phyloP scores from a whole-genome alignment of 768 basidiomycete genomes.

The Boletus rex-veris region DNA sequence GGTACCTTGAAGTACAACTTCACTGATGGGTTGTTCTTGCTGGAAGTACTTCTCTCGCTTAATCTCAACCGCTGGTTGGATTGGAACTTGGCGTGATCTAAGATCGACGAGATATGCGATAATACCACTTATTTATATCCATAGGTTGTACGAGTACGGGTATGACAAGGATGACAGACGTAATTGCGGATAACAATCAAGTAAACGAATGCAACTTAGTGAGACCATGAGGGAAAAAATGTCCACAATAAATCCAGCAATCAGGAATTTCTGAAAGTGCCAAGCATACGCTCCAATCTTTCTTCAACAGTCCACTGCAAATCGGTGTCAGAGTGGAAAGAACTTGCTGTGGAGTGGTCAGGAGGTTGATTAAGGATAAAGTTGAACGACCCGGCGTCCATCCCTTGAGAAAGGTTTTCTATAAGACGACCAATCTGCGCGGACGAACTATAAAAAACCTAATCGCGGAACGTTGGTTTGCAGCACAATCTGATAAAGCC shows the following conservation, averaged over 20 bases:
- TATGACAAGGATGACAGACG: constrained; percentile 24
- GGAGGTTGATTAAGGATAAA: constrained; percentile 46
- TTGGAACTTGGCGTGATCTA: constrained; percentile 39
- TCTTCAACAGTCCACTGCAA: constrained; percentile 73
- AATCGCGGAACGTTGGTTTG: constrained; percentile 9
- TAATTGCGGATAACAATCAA: constrained; percentile 16
- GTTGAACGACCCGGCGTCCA: constrained; percentile 83
- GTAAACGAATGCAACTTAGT: constrained; percentile 13
- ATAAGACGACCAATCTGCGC: constrained; percentile 81
- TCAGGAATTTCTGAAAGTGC: constrained; percentile 33
- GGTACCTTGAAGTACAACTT: constrained; percentile 65
- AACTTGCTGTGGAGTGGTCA: constrained; percentile 60
- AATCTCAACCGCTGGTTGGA: constrained; percentile 77
- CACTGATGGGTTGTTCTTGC: constrained; percentile 53
- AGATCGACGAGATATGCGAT: constrained; percentile 13
- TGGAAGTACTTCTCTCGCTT: constrained; percentile 62
- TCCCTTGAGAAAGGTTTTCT: constrained; percentile 75
- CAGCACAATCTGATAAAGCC: constrained; percentile 2
- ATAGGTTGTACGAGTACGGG: constrained; percentile 32
- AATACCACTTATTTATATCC: constrained; percentile 32
- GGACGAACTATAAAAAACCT: constrained; percentile 47
- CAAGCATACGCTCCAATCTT: constrained; percentile 69
- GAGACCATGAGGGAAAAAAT: constrained; percentile 8
- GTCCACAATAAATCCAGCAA: constrained; percentile 25
- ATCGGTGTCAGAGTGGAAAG: constrained; percentile 58